A percentile compares a stretch with the other conserved stretches of the same genome.
phyloP scores from a whole-genome alignment of 2,329 filamentous ascomycete species.

The Colletotrichum cuscutae region DNA sequence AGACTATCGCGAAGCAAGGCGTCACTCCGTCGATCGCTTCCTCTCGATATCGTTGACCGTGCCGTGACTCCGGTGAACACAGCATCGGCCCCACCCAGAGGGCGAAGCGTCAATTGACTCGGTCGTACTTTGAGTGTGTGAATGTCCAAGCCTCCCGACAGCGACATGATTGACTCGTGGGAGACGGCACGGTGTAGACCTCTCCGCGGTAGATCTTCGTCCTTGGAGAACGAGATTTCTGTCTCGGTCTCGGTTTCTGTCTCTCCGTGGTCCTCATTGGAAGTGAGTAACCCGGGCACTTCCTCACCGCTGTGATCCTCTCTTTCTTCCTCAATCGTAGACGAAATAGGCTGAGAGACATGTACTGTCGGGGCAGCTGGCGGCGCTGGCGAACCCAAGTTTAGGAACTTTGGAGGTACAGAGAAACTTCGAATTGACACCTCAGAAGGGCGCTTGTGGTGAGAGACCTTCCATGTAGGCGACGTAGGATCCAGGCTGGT shows the following conservation, averaged over 20 bases:
- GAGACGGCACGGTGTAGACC: slow-evolving; percentile 75
- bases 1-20: slow-evolving; percentile 68
- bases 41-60: slow-evolving; percentile 64
- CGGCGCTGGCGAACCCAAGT: slow-evolving; percentile 28
- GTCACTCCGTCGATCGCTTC: slow-evolving; percentile 60
- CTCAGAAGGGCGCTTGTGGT: slow-evolving; percentile 67
- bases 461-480: slow-evolving; percentile 61
- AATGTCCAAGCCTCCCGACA: slow-evolving; percentile 89
- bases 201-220: slow-evolving; percentile 51
- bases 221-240: slow-evolving; percentile 44
- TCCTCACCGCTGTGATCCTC: slow-evolving; percentile 49
- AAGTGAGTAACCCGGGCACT: slow-evolving; percentile 39
- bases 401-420: slow-evolving; percentile 40
- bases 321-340: slow-evolving; percentile 30
- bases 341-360: slow-evolving; percentile 32
- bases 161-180: slow-evolving; percentile 89
- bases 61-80: slow-evolving; percentile 69
- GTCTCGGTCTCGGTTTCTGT: slow-evolving; percentile 46
- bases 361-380: slow-evolving; percentile 39
- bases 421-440: slow-evolving; percentile 50
- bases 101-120: slow-evolving; percentile 74
- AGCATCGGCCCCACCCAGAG: slow-evolving; percentile 64
- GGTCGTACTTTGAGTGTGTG: slow-evolving; percentile 82
- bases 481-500: slow-evolving; percentile 79
- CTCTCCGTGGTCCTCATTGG: slow-evolving; percentile 48